phyloP scores from a whole-genome alignment of 495 filamentous ascomycete species.

The Aspergillus affinis region DNA sequence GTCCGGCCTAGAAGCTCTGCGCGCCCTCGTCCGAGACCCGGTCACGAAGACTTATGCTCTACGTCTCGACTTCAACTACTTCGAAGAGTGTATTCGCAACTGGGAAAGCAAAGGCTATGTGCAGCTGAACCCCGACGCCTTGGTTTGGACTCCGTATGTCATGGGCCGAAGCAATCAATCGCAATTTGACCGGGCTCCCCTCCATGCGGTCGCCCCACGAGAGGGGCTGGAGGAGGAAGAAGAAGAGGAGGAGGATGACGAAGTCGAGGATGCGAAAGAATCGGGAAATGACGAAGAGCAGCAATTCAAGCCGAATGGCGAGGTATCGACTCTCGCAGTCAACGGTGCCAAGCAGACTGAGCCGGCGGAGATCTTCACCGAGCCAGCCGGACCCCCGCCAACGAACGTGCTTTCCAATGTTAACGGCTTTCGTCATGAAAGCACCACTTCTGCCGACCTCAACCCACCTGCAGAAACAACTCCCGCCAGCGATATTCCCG shows the following conservation, averaged over 20 bases:
- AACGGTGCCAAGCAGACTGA: slow-evolving; percentile 23
- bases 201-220: slow-evolving; percentile 85
- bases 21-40: slow-evolving; percentile 86
- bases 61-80: slow-evolving; percentile 78
- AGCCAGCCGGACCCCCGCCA: slow-evolving; percentile 42
- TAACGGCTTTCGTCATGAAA: slow-evolving; percentile 33
- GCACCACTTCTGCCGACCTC: slow-evolving; percentile 14
- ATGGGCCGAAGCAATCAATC: slow-evolving; percentile 86
- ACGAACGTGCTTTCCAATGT: slow-evolving; percentile 29
- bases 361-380: slow-evolving; percentile 17
- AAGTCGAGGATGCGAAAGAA: slow-evolving; percentile 33
- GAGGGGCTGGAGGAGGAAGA: slow-evolving; percentile 66
- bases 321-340: slow-evolving; percentile 19
- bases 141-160: slow-evolving; percentile 97
- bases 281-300: slow-evolving; percentile 32
- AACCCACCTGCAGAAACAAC: slow-evolving; percentile 19
- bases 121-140: slow-evolving; percentile 72
- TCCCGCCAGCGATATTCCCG: slow-evolving; percentile 59
- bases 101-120: slow-evolving; percentile 87
- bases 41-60: slow-evolving; percentile 85
- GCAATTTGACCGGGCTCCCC: slow-evolving; percentile 77
- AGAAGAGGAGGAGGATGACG: slow-evolving; percentile 63
- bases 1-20: slow-evolving; percentile 83
- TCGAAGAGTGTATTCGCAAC: slow-evolving; percentile 76
- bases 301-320: slow-evolving; percentile 19